These are phyloP conservation scores for Thermothelomyces thermophilus DNA, from an alignment of 2,329 filamentous ascomycete species.

Conservation along the genomic window DNA sequence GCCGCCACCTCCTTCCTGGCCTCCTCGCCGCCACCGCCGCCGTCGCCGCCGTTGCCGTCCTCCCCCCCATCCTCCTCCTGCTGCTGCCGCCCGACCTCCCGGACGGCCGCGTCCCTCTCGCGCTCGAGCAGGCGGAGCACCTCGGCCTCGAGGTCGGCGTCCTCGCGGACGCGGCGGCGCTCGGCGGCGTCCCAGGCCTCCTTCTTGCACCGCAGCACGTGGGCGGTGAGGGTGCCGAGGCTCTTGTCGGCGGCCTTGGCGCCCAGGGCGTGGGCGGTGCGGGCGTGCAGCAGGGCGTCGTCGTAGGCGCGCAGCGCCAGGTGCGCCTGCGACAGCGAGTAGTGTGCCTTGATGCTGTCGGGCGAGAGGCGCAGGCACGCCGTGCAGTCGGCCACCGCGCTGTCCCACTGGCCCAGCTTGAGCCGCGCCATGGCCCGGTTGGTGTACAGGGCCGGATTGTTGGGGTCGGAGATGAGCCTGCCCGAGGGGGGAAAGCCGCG, in stretches of 20 bases:
- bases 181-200: constrained; percentile 77
- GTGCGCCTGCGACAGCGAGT: constrained; percentile 77
- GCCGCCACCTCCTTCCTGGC: constrained; percentile 37
- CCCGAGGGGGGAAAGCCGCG: too few species aligned
- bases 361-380: constrained; percentile 63
- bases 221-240: constrained; percentile 61
- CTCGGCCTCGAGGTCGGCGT: constrained; percentile 53
- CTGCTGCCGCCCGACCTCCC: constrained; percentile 28
- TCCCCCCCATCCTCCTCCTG: constrained; percentile 23
- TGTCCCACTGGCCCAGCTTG: constrained; percentile 66
- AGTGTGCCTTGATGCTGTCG: constrained; percentile 71
- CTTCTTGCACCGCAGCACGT: constrained; percentile 77
- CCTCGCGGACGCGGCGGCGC: constrained; percentile 48
- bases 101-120: constrained; percentile 39
- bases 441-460: constrained; percentile 74
- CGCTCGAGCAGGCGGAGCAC: constrained; percentile 46
- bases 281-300: constrained; percentile 63
- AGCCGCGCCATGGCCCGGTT: constrained; percentile 82
- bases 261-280: constrained; percentile 67
- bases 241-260: constrained; percentile 57
- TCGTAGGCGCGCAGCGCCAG: constrained; percentile 65
- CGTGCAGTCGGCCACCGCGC: constrained; percentile 70
- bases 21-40: constrained; percentile 36
- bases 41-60: not conserved
- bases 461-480: constrained; percentile 71